Evolutionary conservation across 2,329 filamentous ascomycete species (phyloP), one percentile per base, ranked within the genome.

Genomic region (Pyrenochaeta sp.): DNA sequence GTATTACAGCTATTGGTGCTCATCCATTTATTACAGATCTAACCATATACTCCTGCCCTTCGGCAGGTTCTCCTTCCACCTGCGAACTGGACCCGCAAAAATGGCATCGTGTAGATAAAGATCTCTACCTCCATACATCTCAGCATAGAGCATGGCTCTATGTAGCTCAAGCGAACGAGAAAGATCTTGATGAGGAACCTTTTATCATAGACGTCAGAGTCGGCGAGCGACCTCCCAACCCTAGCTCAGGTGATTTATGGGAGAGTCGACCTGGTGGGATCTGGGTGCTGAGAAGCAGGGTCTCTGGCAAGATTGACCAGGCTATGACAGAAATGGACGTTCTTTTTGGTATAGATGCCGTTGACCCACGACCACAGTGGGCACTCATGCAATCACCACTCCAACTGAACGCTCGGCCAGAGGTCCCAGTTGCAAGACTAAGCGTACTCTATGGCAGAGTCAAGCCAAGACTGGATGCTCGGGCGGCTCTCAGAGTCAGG

Each of bases 281-380:
- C 37, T 96, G 91, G 91, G 79, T 96, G 61, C 49, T 63, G 37
- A 59, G 50, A 60, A 51, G 47, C 33, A 86, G 90, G 74, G 84
- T 90, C 54, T 87, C 87, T n/a, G 81, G 83, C 33, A 88, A 87
- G 68, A 83, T 84, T 54, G 85, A 89, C 63, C 85, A 88, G 36
- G 89, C 87, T 29, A 83, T 97, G 45, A 95, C 91, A 1, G 89
- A 86, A 3, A 80, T 96, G 11, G 92, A 96, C 71, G 86, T 96
- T 15, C 82, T 97, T 10, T 97, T 94, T 69, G 92, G 92, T 32
- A 86, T 91, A 15, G 92, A 96, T 72, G 92, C 92, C 11, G 90
- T 92, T 30, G 94, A 98, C 72, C 92, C 91, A 12, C 86, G 94
- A 58, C 84, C 87, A 6, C 89, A 90, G 40, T 98, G 94, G 93